Percentiles rank a stretch among this genome's conserved stretches.
phyloP scores from a whole-genome alignment of 202 grass and related monocot species.

The Cymbopogon flexuosus region DNA sequence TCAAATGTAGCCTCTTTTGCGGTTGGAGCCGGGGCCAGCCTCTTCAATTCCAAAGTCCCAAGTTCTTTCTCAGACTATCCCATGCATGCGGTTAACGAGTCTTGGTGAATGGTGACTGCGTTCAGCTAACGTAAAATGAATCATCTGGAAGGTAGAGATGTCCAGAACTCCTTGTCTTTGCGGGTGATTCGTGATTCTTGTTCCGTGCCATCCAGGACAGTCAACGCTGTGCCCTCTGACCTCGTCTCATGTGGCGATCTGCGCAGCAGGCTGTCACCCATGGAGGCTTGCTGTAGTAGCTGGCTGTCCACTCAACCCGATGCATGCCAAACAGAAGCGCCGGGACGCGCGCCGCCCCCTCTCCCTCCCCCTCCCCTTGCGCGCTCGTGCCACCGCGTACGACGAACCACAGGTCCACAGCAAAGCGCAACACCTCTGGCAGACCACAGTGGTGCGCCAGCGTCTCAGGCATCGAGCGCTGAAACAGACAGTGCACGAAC shows the following conservation, averaged over 20 bases:
- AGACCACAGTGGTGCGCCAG: not conserved
- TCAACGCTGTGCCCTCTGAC: slow-evolving; percentile 24
- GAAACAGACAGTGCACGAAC: not conserved
- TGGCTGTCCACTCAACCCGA: not conserved
- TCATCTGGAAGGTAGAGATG: not conserved
- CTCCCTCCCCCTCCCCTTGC: not conserved
- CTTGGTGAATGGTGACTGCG: no score
- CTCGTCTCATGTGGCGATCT: slow-evolving; percentile 25
- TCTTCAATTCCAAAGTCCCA: not conserved
- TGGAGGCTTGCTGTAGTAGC: no score
- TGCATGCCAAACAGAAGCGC: slow-evolving; percentile 5
- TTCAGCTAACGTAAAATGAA: not conserved
- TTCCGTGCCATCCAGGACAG: slow-evolving; percentile 1
- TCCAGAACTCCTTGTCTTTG: not conserved
- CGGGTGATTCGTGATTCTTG: not conserved
- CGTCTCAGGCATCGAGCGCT: not conserved
- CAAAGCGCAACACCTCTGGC: not conserved
- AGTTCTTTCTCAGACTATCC: not conserved
- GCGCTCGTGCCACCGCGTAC: not conserved
- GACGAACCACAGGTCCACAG: not conserved
- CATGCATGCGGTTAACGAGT: no score
- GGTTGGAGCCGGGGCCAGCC: not conserved
- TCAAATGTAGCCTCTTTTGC: not conserved
- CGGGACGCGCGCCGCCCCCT: not conserved
- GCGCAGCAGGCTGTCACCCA: not conserved